These are phyloP conservation scores for Thalassiosira ordinaria DNA, from an alignment of 352 stramenopile species.

Conservation along the genomic window DNA sequence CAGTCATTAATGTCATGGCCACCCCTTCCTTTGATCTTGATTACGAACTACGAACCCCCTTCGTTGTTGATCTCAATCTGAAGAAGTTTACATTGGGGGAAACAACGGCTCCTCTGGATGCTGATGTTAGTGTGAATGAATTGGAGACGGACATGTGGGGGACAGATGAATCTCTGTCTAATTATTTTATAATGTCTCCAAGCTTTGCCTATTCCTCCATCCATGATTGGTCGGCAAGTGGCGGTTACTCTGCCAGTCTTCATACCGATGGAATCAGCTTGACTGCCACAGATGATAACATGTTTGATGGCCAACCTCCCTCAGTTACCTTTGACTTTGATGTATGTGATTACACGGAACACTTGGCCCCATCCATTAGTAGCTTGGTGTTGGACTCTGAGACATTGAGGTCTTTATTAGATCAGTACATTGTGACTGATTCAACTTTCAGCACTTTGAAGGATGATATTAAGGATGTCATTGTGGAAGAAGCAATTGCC, in stretches of 20 bases:
- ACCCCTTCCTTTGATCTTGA: background rate
- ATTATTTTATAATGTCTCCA: background rate
- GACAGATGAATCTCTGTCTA: conserved; percentile 1
- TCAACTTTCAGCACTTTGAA: too few relatives aligned
- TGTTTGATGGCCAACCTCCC: conserved; percentile 42
- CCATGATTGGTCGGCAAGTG: background rate
- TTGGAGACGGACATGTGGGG: conserved; percentile 17
- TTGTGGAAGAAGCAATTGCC: too few relatives aligned
- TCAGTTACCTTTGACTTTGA: conserved; percentile 48
- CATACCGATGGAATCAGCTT: background rate
- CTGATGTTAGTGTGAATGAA: background rate
- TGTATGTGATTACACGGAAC: conserved; percentile 23
- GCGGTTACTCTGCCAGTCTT: conserved; percentile 16
- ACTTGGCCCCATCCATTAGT: conserved; percentile 16
- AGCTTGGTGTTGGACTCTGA: conserved; percentile 21
- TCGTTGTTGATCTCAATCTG: conserved; percentile 13
- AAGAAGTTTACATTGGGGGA: conserved; percentile 33
- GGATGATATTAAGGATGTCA: background rate
- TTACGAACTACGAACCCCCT: conserved; percentile 20
- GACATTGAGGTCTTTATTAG: conserved; percentile 23
- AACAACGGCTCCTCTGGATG: conserved; percentile 5
- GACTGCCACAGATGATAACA: conserved; percentile 18
- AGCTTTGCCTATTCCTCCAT: background rate
- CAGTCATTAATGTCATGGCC: background rate
- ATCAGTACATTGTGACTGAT: conserved; percentile 23